A percentile compares a stretch with the other conserved stretches of the same genome.
Evolutionary conservation across 805 yeast genomes (phyloP).

Genomic region (Metschnikowia lachancei): DNA sequence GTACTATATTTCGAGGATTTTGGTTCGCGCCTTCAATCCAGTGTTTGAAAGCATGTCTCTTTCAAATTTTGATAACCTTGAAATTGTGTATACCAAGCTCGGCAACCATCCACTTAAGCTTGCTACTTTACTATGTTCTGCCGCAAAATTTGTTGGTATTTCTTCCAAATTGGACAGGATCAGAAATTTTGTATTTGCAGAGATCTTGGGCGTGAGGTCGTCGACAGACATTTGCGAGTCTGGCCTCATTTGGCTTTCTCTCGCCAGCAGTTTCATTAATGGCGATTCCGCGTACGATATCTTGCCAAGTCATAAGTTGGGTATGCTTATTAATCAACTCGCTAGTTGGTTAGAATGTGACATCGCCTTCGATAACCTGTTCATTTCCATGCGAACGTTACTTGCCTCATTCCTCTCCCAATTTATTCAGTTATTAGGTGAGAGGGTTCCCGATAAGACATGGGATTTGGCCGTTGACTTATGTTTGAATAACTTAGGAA

Average conservation of each 20-base stretch:
- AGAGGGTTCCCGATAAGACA: slow-evolving; percentile 29
- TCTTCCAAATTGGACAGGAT: slow-evolving; percentile 46
- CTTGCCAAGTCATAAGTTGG: slow-evolving; percentile 62
- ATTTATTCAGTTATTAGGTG: slow-evolving; percentile 16
- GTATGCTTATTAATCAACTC: slow-evolving; percentile 56
- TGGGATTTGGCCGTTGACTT: slow-evolving; percentile 38
- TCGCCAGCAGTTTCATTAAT: slow-evolving; percentile 44
- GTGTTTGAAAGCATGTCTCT: slow-evolving; percentile 25
- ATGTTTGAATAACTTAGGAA: slow-evolving; percentile 44
- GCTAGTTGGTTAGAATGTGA: slow-evolving; percentile 61
- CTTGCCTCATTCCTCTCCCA: slow-evolving; percentile 45
- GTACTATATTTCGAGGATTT: slow-evolving; percentile 20
- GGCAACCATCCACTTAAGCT: slow-evolving; percentile 32
- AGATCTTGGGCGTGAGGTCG: slow-evolving; percentile 53
- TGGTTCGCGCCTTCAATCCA: slow-evolving; percentile 29
- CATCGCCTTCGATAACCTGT: slow-evolving; percentile 55
- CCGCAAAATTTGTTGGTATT: slow-evolving; percentile 35
- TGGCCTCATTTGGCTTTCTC: slow-evolving; percentile 48
- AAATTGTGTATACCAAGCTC: slow-evolving; percentile 30
- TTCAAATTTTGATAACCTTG: slow-evolving; percentile 29
- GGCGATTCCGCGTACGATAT: slow-evolving; percentile 38
- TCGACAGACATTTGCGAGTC: slow-evolving; percentile 36
- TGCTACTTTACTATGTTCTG: slow-evolving; percentile 30
- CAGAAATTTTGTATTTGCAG: slow-evolving; percentile 63
- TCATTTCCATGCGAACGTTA: slow-evolving; percentile 49